Evolutionary conservation across 331 rosid species (phyloP), one percentile per base, ranked within the genome.

Genomic region (Malus hybrid): DNA sequence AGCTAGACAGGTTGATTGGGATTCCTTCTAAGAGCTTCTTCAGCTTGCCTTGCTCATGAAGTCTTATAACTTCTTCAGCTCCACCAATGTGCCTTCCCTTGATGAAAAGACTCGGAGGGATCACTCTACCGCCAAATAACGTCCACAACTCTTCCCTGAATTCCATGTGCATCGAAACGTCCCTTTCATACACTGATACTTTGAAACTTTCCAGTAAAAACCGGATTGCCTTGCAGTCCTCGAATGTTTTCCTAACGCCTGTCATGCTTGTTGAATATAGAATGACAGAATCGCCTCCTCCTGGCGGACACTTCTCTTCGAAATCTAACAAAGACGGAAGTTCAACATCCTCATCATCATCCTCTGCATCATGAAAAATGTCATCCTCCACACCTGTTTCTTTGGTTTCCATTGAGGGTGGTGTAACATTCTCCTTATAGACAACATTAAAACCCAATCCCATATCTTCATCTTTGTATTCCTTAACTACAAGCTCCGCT

Each of bases 51-150:
- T 84, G 88, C 81, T 94, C 99, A 74, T 92, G 90, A 84, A 94
- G 83, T 28, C 83, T 89, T 28, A 90, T 74, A 8, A 94, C 97
- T 84, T 94, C 87, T 57, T 90, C 96, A 16, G 90, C 95, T 80
- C 96, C 99, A 63, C 99, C 99, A 30, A 94, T 87, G 85, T 85
- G 86, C 79, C 90, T 87, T 10, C 97, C 99, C 76, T 87, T 90
- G 20, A 94, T 87, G 80, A 94, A 94, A 78, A 94, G 89, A 84
- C 84, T 90, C 0, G 99, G 99, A 63, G 97, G 99, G 72, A 92
- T 85, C 73, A 86, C 89, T 85, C 80, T 91, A 3, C 81, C 82
- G 8, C 86, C 97, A 79, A 90, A 80, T 29, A 88, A 56, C 44
- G 75, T 83, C 96, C 97, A 87, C 50, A 94, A 50, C 70, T 94